A percentile compares a stretch with the other conserved stretches of the same genome.
phyloP scores from a whole-genome alignment of 345 rosid genomes.

The Cardamine chenopodiifolia region DNA sequence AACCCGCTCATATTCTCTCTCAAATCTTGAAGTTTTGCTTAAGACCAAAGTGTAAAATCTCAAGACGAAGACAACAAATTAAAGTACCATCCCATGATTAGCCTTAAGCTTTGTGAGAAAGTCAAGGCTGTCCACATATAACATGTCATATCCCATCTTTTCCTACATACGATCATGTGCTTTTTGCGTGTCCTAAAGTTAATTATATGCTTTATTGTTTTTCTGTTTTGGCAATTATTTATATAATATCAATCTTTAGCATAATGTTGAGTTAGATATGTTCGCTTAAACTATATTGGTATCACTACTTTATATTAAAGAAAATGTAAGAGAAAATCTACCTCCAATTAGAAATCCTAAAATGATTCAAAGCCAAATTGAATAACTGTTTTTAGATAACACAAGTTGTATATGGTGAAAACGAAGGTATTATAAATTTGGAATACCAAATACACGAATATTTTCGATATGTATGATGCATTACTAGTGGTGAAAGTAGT shows the following conservation, averaged over 20 bases:
- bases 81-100: conserved; percentile 42
- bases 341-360: not conserved
- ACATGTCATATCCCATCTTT: conserved; percentile 36
- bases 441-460: not conserved
- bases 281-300: conserved; percentile 1
- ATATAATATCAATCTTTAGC: not conserved
- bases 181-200: conserved; percentile 39
- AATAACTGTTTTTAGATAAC: not conserved
- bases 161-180: conserved; percentile 41
- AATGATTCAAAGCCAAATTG: not conserved
- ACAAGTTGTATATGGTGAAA: not conserved
- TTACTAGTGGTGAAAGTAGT: not conserved
- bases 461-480: not conserved
- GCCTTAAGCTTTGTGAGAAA: conserved; percentile 40
- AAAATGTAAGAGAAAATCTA: not conserved
- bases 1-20: conserved; percentile 26
- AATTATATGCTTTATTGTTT: conserved; percentile 17
- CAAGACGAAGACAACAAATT: conserved; percentile 38
- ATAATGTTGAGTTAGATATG: conserved; percentile 7
- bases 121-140: conserved; percentile 44
- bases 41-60: conserved; percentile 42
- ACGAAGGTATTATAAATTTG: not conserved
- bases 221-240: not conserved
- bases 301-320: not conserved
- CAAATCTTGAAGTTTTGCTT: conserved; percentile 37